phyloP scores from a whole-genome alignment of 345 rosid species.

The Psidium friedrichsthalianum region DNA sequence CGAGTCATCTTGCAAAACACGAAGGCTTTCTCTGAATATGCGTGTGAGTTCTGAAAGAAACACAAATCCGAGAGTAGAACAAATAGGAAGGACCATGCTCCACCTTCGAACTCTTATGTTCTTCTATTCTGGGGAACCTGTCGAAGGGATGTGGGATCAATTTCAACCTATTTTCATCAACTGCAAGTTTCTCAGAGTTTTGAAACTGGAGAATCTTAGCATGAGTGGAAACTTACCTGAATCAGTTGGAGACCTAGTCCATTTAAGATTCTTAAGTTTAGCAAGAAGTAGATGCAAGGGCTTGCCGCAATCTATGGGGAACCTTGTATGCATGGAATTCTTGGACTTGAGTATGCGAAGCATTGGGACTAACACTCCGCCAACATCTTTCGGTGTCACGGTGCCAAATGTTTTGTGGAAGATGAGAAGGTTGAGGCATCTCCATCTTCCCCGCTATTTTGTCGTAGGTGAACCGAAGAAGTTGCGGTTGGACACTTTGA shows the following conservation, averaged over 20 bases:
- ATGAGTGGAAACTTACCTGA: neutral
- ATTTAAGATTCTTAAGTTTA: neutral
- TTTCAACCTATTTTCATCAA: neutral
- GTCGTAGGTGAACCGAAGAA: no score
- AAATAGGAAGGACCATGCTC: neutral
- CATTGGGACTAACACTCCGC: no score
- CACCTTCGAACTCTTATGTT: conserved; percentile 20
- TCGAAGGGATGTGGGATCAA: neutral
- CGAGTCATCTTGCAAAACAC: neutral
- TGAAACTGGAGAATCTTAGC: neutral
- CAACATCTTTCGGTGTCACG: no score
- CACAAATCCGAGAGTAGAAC: fast-evolving
- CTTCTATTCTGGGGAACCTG: neutral
- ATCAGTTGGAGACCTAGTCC: neutral
- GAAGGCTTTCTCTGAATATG: neutral
- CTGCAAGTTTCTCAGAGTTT: neutral
- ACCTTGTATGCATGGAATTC: no score
- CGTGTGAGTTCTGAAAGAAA: neutral
- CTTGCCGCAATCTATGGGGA: conserved; percentile 17
- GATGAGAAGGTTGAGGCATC: no score
- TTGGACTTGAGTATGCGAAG: no score
- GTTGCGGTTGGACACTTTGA: conserved; percentile 3
- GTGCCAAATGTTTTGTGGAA: no score
- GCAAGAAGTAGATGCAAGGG: neutral
- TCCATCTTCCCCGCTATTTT: no score